Base-by-base conservation (phyloP, 495 filamentous ascomycete genomes). In the Schizothecium vesticola region DNA sequence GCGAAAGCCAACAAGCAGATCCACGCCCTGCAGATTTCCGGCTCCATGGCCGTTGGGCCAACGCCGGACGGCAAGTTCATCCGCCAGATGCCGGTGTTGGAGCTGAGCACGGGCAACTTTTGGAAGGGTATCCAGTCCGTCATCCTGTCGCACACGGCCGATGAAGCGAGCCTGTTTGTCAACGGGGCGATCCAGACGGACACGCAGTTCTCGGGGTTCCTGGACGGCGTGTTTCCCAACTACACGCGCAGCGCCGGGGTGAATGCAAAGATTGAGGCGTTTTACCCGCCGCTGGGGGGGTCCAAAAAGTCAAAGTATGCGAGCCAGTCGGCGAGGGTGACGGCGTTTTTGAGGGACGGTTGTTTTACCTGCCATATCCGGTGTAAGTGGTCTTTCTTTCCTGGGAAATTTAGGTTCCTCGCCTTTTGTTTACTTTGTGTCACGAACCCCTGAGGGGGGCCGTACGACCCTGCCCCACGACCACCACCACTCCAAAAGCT, bases 141-240 rank as follows among this genome's bases (percentile, higher is more conserved):
- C 23, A 76, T 83, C 19, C 61, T 84, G 2, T 78, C 76, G 11
- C 81, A 83, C 63, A 75, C 77, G 21, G 70, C 78, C 19, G 76
- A 83, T 59, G 81, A 83, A 72, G 64, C 77, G 23, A 73, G 72
- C 8, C 63, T 80, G 9, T 82, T 83, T 61, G 77, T 79, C 2
- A 72, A 71, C 62, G 76, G 78, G 63, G 73, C 82, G 72, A 80
- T 87, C 25, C 81, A 78, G 24, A 84, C 84, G 22, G 81, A 86
- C 55, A 78, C 80, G 23, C 79, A 86, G 63, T 87, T 87, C 76
- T 79, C 80, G 51, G 74, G 70, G n/a, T 85, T 81, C 70, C 70
- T 86, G 25, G 77, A 83, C 51, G 70, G 77, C 33, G 68, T 81
- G 22, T 81, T 81, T 25, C 78, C 79, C 7, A 69, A 77, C 21